Base-by-base conservation (phyloP, 164 flowering plant species). In the Platanus orientalis region DNA sequence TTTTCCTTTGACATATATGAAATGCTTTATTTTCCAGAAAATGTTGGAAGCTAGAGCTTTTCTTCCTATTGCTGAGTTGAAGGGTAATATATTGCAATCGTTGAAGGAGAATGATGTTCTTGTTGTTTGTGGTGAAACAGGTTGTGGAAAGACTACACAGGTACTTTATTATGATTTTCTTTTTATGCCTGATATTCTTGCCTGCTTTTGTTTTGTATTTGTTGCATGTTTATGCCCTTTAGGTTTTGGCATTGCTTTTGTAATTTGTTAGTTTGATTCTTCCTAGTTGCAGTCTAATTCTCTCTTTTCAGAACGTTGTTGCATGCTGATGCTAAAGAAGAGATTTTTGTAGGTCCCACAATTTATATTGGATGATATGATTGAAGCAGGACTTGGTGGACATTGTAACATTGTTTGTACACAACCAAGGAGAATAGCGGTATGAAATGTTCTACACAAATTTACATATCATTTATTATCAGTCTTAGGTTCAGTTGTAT, bases 101-200 rank as follows among this genome's bases (percentile, higher is more conserved):
- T 69, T 92, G 73, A 80, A 86, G 73, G 82, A 83, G 69, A 84
- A 82, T 66, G 71, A 84, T 79, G 95, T 86, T 72, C 74, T 88
- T 57, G 95, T 89, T 65, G 84, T 89, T 68, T 88, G 89, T 74
- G 96, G 98, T 27, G 98, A 92, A 80, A 92, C 98, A 50, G 98
- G 98, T 63, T 90, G 90, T 71, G 98, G 98, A 57, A 92, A 92
- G 81, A 92, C 98, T 25, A 92, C 98, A 53, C 98, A 92, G 96
- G 96, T 92, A 27, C 16, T 61, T 17, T 30, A 55, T 62, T 53
- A 36, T 3, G 4, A 7, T 36, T 36, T 36, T 36, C 42, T 36
- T 3, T 14, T 14, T 1, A 10, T 36, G 4, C 42, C 9, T 36
- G 13, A 36, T 36, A 7, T 36, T 7, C 42, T 14, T n/a, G n/a